Percentiles rank a stretch among this genome's conserved stretches.
phyloP scores from a whole-genome alignment of 768 basidiomycete species.

The Boletus eberwhitei region DNA sequence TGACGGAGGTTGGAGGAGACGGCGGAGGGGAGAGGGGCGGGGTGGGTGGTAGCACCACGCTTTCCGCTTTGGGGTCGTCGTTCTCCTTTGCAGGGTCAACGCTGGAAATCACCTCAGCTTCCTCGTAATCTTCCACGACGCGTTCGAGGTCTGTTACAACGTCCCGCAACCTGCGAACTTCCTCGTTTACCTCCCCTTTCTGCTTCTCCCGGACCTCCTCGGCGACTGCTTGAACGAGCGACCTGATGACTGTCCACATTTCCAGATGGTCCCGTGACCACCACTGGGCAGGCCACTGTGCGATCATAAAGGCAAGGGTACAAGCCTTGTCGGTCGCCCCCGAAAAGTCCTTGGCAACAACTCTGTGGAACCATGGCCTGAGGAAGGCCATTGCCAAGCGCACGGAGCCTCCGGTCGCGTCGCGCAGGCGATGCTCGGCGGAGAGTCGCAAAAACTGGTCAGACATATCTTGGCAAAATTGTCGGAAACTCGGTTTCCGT shows the following conservation, averaged over 20 bases:
- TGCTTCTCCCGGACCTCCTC: constrained; percentile 61
- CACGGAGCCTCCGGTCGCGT: constrained; percentile 66
- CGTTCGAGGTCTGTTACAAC: constrained; percentile 51
- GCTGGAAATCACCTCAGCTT: constrained; percentile 24
- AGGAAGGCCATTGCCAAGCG: constrained; percentile 65
- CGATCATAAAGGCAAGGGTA: constrained; percentile 47
- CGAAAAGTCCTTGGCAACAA: constrained; percentile 40
- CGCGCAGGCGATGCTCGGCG: constrained; percentile 54
- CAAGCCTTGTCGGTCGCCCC: constrained; percentile 36
- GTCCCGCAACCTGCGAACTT: constrained; percentile 47
- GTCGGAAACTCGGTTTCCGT: constrained; percentile 59
- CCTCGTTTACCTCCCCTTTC: constrained; percentile 39
- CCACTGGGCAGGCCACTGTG: constrained; percentile 66
- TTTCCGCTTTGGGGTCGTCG: constrained; percentile 9
- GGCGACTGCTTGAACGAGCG: constrained; percentile 56
- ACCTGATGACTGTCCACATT: constrained; percentile 54
- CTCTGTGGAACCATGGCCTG: constrained; percentile 64
- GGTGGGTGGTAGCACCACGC: constrained; percentile 17
- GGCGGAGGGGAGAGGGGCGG: constrained; percentile 22
- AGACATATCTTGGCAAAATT: constrained; percentile 70
- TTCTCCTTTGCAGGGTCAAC: constrained; percentile 19
- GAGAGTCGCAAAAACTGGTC: constrained; percentile 56
- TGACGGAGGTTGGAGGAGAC: constrained; percentile 15
- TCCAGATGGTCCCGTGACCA: constrained; percentile 66
- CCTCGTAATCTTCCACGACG: constrained; percentile 41